Base-by-base conservation (phyloP, 345 rosid species). In the Sonneratia caseolaris region DNA sequence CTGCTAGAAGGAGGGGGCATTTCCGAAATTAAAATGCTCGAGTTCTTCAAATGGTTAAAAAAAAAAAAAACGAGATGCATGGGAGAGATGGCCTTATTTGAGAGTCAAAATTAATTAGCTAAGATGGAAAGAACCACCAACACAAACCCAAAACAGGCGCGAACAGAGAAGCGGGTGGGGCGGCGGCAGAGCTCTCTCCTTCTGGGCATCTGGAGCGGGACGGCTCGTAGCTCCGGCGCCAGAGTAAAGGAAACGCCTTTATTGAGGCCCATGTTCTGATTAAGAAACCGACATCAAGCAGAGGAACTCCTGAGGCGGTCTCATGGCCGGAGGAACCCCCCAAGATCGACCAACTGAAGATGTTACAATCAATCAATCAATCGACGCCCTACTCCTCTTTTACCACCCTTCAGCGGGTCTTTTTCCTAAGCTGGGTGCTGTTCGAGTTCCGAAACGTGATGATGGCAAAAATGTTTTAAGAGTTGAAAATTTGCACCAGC, bases 111-210 rank as follows among this genome's bases (percentile, higher is more conserved):
- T 62, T 62, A 35, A 3, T 27, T 3, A 62, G 66, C 32, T 14
- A 35, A 13, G 66, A 62, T 35, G 66, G 27, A 62, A 36, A 62
- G 16, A 35, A 62, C 37, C 19, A 16, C 66, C 38, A 9, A 62
- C 13, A 74, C 76, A 37, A 32, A 75, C 78, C 78, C 78, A 48
- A 70, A 75, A 53, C 51, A 55, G 27, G 74, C 53, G 43, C 78
- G 70, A 21, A 70, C 78, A 21, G 53, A 27, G 70, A 70, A 42
- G 38, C 70, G 66, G 70, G 32, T 49, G 62, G 3, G 35, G 38
- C 61, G 51, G 27, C 15, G n/a, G 37, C 45, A 21, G 21, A 66
- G 70, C 1, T 27, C 24, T 5, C 19, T 61, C 9, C 74, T 57
- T 19, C n/a, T 37, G 21, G 42, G 22, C 13, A 40, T 15, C 36